A percentile compares a stretch with the other conserved stretches of the same genome.
phyloP scores from a whole-genome alignment of 306 rosid species.

The Pyrus communis region DNA sequence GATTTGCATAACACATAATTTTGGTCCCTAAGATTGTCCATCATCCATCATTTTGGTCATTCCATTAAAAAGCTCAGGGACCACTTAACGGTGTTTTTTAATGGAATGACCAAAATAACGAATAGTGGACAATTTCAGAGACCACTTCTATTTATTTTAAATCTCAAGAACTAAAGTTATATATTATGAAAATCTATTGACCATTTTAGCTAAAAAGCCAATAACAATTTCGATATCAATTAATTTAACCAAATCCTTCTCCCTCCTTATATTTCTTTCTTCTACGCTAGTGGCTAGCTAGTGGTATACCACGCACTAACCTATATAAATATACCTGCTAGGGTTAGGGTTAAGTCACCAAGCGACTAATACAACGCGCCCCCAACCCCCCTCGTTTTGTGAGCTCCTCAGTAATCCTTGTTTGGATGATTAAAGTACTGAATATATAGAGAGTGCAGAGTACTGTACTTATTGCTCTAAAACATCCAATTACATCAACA shows the following conservation, averaged over 20 bases:
- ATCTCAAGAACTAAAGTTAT: too few relatives aligned
- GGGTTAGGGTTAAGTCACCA: constrained; percentile 60
- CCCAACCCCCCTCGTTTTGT: not conserved
- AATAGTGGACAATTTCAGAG: too few relatives aligned
- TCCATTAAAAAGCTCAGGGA: too few relatives aligned
- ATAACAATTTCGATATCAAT: too few relatives aligned
- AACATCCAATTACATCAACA: not conserved
- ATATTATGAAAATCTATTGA: fast-evolving
- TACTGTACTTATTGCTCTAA: not conserved
- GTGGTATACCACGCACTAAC: constrained; percentile 5
- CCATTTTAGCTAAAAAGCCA: too few relatives aligned
- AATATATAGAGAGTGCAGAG: not conserved
- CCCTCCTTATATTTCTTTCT: not conserved
- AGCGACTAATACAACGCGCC: not conserved
- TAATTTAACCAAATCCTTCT: too few relatives aligned
- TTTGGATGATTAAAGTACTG: constrained; percentile 4
- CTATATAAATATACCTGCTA: constrained; percentile 31
- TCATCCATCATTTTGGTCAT: too few relatives aligned
- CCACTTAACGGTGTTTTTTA: too few relatives aligned
- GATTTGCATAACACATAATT: too few relatives aligned
- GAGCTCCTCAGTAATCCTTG: not conserved
- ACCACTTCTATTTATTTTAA: too few relatives aligned
- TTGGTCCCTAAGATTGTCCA: too few relatives aligned
- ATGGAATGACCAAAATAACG: too few relatives aligned
- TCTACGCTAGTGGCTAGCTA: not conserved